These are phyloP conservation scores for Camelina laxa DNA, from an alignment of 345 rosid genomes.

Conservation along the genomic window DNA sequence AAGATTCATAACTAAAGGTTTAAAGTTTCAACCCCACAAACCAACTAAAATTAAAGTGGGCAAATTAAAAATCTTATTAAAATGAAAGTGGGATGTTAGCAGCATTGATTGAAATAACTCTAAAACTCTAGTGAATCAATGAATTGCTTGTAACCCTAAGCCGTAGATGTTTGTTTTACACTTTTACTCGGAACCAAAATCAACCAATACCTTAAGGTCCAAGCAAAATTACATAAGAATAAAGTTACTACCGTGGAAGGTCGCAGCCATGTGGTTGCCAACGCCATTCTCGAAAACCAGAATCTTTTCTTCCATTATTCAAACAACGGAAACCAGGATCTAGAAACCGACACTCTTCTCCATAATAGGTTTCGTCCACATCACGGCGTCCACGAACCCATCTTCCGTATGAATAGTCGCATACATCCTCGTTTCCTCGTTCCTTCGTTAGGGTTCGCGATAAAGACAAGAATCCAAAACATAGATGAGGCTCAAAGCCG, in stretches of 20 bases:
- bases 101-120: neutral
- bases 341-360: constrained; percentile 78
- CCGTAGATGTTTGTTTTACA: constrained; percentile 15
- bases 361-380: constrained; percentile 48
- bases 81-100: neutral
- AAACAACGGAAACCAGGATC: constrained; percentile 86
- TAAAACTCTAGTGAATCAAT: neutral
- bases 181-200: neutral
- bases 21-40: constrained; percentile 23
- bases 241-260: constrained; percentile 75
- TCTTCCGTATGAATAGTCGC: constrained; percentile 69
- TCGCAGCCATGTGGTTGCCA: constrained; percentile 85
- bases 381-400: constrained; percentile 57
- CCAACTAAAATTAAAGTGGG: constrained; percentile 1
- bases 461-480: constrained; percentile 34
- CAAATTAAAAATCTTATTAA: neutral
- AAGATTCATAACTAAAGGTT: constrained; percentile 11
- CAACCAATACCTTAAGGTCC: constrained; percentile 27
- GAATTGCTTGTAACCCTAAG: constrained; percentile 8
- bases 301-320: constrained; percentile 64
- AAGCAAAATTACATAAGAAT: constrained; percentile 16
- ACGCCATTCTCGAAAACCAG: constrained; percentile 72
- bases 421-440: constrained; percentile 21
- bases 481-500: constrained; percentile 41
- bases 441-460: neutral